Base-by-base conservation (phyloP, 345 rosid species). In the Lepidium didymum region DNA sequence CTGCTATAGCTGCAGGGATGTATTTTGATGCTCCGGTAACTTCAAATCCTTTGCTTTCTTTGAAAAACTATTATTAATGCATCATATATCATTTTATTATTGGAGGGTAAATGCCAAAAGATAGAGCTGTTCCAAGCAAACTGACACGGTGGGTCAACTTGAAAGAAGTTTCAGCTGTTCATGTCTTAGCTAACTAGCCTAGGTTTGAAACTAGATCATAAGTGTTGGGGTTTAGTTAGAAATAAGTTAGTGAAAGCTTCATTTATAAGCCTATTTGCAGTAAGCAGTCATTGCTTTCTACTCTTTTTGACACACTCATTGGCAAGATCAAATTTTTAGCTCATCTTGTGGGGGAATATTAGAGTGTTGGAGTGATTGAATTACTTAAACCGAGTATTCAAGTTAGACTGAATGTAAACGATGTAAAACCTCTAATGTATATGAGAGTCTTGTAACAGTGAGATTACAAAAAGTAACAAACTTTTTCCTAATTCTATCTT, bases 1-100 rank as follows among this genome's bases (percentile, higher is more conserved):
- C 96, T 37, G 86, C 88, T 36, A 75, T 90, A 61, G 89, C 87
- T 42, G 80, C 80, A 3, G 96, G 80, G 10, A 85, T 88, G 89
- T 82, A 77, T 34, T 87, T 86, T 64, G 71, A 90, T 67, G 90
- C 75, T 62, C 96, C 92, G 69, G 96, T 87, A 84, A 79, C 14
- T 50, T 59, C 37, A 18, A n/a, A 23, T 40, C 9, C 10, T 46
- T 55, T 55, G 18, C 19, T 67, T 19, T 2, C 6, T 21, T 50
- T 3, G 12, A 43, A 27, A 5, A 14, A 8, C 6, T 70, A 5
- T 31, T 37, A 18, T 61, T 51, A n/a, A 2, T 25, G 2, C 44
- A 34, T 64, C 19, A 12, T 34, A 10, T 47, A n/a, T 27, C 0
- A 8, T 46, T 27, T 62, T 40, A 27, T 10, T 40, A 37, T 40